Evolutionary conservation across 2,329 filamentous ascomycete species (phyloP), one percentile per base, ranked within the genome.

Genomic region (Pseudocercospora fijiensis): DNA sequence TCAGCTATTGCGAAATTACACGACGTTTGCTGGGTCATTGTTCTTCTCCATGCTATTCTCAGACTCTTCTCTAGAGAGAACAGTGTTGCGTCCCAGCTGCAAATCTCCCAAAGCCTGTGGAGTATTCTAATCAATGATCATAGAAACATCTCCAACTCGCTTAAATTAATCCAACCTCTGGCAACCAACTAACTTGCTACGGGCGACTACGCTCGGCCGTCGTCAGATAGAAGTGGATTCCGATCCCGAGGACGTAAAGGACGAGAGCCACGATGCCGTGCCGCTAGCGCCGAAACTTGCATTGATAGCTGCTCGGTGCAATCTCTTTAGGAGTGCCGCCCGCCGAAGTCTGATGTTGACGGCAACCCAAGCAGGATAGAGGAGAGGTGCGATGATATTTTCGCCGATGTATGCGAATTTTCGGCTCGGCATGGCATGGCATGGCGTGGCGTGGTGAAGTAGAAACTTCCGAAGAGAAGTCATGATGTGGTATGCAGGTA

Each of bases 351-450:
- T 45, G 56, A 58, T 33, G 10, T 58, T 58, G 10, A 58, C 56
- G 4, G 56, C 28, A n/a, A 33, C 56, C 16, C 56, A 58, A 9
- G n/a, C 56, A 9, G 28, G n/a, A 24, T 58, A 58, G 13, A n/a
- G 13, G 13, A n/a, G 13, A 18, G 43, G 43, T 45, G 43, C n/a
- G 10, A 26, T 37, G 22, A 26, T 43, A 33, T 58, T 58, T 10
- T 26, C 22, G 18, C 27, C 37, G 20, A 58, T 41, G 18, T 58
- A 58, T 10, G 76, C 76, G 43, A 87, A 76, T 69, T 84, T 79
- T 4, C 76, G 80, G 66, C 85, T 88, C 0, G 80, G 73, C 51
- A 77, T 75, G 8, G 74, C 85, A 88, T 0, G 80, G 73, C 51
- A 77, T 75, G 8, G 74, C 85, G 88, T 0, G 80, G 73, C 51